phyloP scores from a whole-genome alignment of 1,284 basidiomycete species.

The Heterobasidion irregulare region DNA sequence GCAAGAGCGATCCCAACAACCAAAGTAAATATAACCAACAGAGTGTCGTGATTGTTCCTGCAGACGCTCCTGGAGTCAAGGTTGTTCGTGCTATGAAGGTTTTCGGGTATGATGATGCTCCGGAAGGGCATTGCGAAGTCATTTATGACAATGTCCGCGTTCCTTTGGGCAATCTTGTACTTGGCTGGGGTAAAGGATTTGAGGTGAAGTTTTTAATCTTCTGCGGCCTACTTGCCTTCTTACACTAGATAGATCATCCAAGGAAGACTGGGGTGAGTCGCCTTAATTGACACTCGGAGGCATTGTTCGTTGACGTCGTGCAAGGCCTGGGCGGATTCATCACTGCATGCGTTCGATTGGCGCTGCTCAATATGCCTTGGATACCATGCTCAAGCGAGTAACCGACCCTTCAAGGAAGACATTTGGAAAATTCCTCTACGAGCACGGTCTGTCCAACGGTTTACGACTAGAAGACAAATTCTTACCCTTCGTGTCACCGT shows the following conservation, averaged over 20 bases:
- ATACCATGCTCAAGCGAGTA: constrained; percentile 86
- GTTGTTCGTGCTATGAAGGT: constrained; percentile 89
- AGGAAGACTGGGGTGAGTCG: constrained; percentile 84
- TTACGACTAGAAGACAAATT: neutral
- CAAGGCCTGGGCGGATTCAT: constrained; percentile 89
- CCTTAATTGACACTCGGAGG: neutral
- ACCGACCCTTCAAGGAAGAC: constrained; percentile 88
- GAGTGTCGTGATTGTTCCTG: constrained; percentile 89
- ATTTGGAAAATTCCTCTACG: constrained; percentile 86
- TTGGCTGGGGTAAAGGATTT: constrained; percentile 92
- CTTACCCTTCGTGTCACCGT: neutral
- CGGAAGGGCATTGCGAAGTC: constrained; percentile 94
- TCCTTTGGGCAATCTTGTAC: constrained; percentile 74
- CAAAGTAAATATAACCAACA: constrained; percentile 76
- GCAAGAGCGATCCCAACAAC: constrained; percentile 79
- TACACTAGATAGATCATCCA: constrained; percentile 74
- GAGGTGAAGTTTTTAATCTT: constrained; percentile 39
- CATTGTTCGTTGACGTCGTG: neutral
- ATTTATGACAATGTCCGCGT: constrained; percentile 93
- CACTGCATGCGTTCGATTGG: constrained; percentile 99
- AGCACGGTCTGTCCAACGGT: constrained; percentile 65
- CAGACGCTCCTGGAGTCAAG: constrained; percentile 82
- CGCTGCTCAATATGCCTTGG: constrained; percentile 77
- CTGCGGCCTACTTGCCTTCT: neutral
- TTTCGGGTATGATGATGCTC: constrained; percentile 91